phyloP scores from a whole-genome alignment of 768 basidiomycete species.

The Mycena maculata region DNA sequence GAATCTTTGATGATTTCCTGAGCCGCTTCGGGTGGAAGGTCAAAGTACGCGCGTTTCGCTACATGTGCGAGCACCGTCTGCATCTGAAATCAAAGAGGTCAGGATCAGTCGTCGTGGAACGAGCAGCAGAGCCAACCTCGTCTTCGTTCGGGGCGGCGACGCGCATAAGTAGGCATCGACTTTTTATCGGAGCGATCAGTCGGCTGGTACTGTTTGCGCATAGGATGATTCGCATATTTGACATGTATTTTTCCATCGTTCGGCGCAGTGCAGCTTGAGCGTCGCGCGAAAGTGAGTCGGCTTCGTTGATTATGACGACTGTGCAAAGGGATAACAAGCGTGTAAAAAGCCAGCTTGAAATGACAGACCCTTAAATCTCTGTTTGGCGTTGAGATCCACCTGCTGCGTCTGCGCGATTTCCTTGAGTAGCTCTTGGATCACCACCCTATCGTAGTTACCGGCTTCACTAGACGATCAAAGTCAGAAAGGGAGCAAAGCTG shows the following conservation, averaged over 20 bases:
- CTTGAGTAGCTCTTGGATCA: slow-evolving; percentile 96
- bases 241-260: slow-evolving; percentile 99
- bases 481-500: neutral
- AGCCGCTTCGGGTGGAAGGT: slow-evolving; percentile 82
- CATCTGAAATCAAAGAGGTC: slow-evolving; percentile 67
- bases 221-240: slow-evolving; percentile 95
- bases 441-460: slow-evolving; percentile 92
- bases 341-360: neutral
- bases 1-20: slow-evolving; percentile 84
- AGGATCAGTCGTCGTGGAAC: slow-evolving; percentile 10
- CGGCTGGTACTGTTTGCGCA: slow-evolving; percentile 96
- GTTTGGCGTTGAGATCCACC: slow-evolving; percentile 94
- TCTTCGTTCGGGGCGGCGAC: slow-evolving; percentile 86
- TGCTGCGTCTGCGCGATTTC: slow-evolving; percentile 99
- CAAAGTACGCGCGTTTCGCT: slow-evolving; percentile 81
- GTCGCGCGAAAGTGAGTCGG: slow-evolving; percentile 93
- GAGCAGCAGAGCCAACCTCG: slow-evolving; percentile 64
- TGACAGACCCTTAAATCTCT: slow-evolving; percentile 90
- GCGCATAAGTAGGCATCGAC: slow-evolving; percentile 92
- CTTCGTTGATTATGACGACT: slow-evolving; percentile 99
- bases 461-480: slow-evolving; percentile 75
- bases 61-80: slow-evolving; percentile 80
- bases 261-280: slow-evolving; percentile 96
- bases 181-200: slow-evolving; percentile 96
- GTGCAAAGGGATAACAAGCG: slow-evolving; percentile 16